Evolutionary conservation across 2,329 filamentous ascomycete genomes (phyloP), one percentile per base, ranked within the genome.

Genomic region (Scytalidium lignicola): DNA sequence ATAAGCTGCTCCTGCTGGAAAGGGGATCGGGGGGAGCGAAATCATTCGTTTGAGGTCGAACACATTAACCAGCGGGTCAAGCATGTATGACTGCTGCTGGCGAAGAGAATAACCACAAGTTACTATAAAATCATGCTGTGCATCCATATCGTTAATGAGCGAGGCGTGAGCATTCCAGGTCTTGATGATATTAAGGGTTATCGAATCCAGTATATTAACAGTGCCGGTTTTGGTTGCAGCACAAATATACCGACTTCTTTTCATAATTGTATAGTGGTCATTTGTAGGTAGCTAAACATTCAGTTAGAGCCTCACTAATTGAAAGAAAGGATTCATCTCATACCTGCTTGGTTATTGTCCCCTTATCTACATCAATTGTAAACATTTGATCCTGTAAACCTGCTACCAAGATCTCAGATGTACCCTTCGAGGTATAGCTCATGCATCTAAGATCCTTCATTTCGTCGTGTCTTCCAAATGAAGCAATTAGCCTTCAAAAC

Each of bases 131-230:
- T 97, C 92, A 62, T 93, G 89, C 63, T 93, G 88, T 8, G 91
- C 90, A 70, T 99, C 93, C 88, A 99, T 96, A 66, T 97, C 92
- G 66, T 90, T 96, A 65, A 99, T 88, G 46, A 84, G 81, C 8
- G 89, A 88, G 1, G 86, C 85, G 64, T 99, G 93, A 0, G 92
- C 90, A 64, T 89, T 89, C 88, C 93, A 99, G 10, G 82, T 82
- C 65, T 92, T 95, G 58, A 93, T 75, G 4, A 96, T 78, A 40
- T 81, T 79, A 62, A 95, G 88, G 49, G 78, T 88, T 48, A 81
- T 74, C 1, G 91, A 81, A 62, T 96, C 92, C 19, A 99, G 75
- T 23, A 96, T 85, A 67, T 97, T 85, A 43, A 99, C 86, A 17
- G 82, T 80, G 41, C 93, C 93, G 41, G 75, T 85, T 55, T 84